Evolutionary conservation across 129 eudicot species (phyloP), one percentile per base, ranked within the genome.

Genomic region (Saposhnikovia divaricata): DNA sequence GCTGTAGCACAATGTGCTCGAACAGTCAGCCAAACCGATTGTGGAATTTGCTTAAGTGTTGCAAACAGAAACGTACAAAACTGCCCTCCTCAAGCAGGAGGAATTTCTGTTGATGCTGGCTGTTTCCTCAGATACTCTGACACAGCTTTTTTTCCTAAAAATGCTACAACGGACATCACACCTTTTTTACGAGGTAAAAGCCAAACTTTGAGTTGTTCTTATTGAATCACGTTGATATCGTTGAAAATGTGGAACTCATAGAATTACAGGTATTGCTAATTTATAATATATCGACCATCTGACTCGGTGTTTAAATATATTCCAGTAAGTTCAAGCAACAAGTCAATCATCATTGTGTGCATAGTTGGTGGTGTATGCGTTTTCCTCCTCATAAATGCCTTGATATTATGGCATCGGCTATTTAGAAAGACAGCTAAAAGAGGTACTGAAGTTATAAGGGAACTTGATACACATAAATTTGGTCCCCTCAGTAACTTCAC

Each of bases 111-210:
- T 42, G 88, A 88, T 43, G 86, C 83, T 9, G 79, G 75, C 13
- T 88, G 94, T 72, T 90, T 88, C 51, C 45, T 90, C 80, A 86
- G 91, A 81, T 90, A 88, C 72, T 88, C 94, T 2, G 82, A 66
- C 9, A 48, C 76, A 2, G 77, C 90, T 1, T 86, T 87, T 78
- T 85, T 85, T 23, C 77, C 69, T 44, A 21, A 43, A 11, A 85
- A 78, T 78, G 84, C 81, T 43, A 90, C 82, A 28, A 81, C 79
- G 1, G 73, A 86, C 76, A 82, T 90, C 70, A 23, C 71, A 53
- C 85, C 82, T 43, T 89, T 81, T 68, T 34, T 89, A 37, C 78
- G 74, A 87, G 91, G 93, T 82, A 72, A 85, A 72, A 39, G 68
- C 38, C 43, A 46, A 21, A 42, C 0, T 19, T 38, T n/a, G 68